These are phyloP conservation scores for Pisolithus microcarpus DNA, from an alignment of 768 basidiomycete species.

Conservation along the genomic window DNA sequence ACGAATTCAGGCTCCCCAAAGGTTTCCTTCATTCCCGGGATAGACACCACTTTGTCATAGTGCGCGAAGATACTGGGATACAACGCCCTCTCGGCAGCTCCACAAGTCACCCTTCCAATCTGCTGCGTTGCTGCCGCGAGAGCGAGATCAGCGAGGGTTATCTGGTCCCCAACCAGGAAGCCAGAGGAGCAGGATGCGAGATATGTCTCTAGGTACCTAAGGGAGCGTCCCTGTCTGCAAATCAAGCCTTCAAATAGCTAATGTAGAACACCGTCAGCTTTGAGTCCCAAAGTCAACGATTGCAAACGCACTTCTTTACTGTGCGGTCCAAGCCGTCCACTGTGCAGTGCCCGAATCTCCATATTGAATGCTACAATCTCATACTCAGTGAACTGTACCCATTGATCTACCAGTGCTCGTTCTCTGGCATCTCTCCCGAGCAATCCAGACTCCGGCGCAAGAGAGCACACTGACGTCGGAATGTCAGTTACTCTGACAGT, in stretches of 20 bases:
- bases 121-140: constrained; percentile 18
- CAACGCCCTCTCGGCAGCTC: constrained; percentile 18
- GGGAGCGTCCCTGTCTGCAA: constrained; percentile 14
- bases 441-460: constrained; percentile 20
- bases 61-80: constrained; percentile 22
- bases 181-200: constrained; percentile 14
- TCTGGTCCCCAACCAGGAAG: constrained; percentile 16
- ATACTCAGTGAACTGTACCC: constrained; percentile 24
- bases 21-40: constrained; percentile 11
- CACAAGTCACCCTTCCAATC: constrained; percentile 19
- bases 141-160: constrained; percentile 23
- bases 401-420: constrained; percentile 24
- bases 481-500: background rate
- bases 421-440: constrained; percentile 18
- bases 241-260: constrained; percentile 15
- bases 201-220: constrained; percentile 20
- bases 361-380: constrained; percentile 21
- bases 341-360: constrained; percentile 11
- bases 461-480: constrained; percentile 15
- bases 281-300: background rate
- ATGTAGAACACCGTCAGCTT: background rate
- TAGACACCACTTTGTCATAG: constrained; percentile 15
- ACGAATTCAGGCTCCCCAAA: constrained; percentile 16
- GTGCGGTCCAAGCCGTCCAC: constrained; percentile 15
- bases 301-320: constrained; percentile 14